phyloP scores from a whole-genome alignment of 2,329 filamentous ascomycete species.

The Gaeumannomyces tritici region DNA sequence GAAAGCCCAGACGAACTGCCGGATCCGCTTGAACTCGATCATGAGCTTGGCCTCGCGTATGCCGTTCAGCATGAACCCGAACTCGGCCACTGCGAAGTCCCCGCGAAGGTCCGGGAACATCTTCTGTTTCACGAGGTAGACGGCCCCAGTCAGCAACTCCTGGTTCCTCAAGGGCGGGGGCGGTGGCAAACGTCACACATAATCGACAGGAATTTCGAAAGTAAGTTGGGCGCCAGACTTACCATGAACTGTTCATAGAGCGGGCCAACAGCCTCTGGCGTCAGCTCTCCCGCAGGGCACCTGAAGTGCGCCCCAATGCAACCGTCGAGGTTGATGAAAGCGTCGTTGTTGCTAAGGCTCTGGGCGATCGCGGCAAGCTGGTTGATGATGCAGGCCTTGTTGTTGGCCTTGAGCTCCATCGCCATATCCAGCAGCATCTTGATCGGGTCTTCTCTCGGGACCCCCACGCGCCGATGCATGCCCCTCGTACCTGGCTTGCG shows the following conservation, averaged over 20 bases:
- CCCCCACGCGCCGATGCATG: too few species aligned
- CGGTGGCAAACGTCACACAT: too few species aligned
- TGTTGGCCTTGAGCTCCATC: background rate
- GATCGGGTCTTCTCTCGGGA: too few species aligned
- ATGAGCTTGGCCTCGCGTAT: background rate
- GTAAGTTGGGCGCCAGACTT: background rate
- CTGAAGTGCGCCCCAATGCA: background rate
- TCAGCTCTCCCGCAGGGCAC: background rate
- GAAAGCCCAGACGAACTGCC: background rate
- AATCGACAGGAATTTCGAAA: background rate
- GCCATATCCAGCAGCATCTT: background rate
- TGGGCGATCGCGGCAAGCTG: background rate
- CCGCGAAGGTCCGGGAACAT: background rate
- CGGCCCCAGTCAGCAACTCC: background rate
- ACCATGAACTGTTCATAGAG: background rate
- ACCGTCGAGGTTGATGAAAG: background rate
- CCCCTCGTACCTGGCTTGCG: background rate
- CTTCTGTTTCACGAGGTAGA: background rate
- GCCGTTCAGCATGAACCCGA: background rate
- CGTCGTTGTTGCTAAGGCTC: background rate
- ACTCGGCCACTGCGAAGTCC: background rate
- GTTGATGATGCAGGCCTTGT: background rate
- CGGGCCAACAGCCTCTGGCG: too few species aligned
- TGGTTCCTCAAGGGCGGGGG: too few species aligned
- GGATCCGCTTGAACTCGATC: background rate